Evolutionary conservation across 257 asterid genomes (phyloP).

Genomic region (Paulownia fortunei): DNA sequence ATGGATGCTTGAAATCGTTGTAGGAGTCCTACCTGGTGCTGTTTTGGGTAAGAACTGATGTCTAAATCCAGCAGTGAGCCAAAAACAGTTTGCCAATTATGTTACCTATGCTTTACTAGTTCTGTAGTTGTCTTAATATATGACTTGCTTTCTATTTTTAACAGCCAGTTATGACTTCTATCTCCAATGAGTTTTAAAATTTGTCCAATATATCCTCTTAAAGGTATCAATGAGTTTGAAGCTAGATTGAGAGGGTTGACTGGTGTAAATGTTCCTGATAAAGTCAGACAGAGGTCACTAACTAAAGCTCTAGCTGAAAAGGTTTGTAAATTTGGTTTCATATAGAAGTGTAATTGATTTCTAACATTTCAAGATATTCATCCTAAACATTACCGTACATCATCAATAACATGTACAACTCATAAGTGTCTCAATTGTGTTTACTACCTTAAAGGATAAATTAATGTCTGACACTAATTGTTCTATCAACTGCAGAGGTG

Average conservation of each 20-base stretch:
- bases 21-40: slow-evolving; percentile 87
- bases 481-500: slow-evolving; percentile 61
- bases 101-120: neutral
- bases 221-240: slow-evolving; percentile 87
- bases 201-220: slow-evolving; percentile 29
- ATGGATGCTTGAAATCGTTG: slow-evolving; percentile 84
- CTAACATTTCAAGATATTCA: slow-evolving; percentile 12
- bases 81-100: neutral
- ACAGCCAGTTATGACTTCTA: neutral
- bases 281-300: slow-evolving; percentile 79
- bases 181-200: slow-evolving; percentile 3
- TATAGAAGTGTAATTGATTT: slow-evolving; percentile 16
- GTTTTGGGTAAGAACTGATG: slow-evolving; percentile 64
- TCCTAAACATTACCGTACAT: neutral
- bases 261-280: slow-evolving; percentile 93
- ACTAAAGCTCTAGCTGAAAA: slow-evolving; percentile 85
- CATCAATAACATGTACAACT: neutral
- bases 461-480: neutral
- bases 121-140: neutral
- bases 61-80: neutral
- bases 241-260: slow-evolving; percentile 99
- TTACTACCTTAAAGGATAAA: neutral
- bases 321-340: slow-evolving; percentile 46
- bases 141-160: slow-evolving; percentile 19
- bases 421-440: slow-evolving; percentile 3